Conservation (phyloP, 1,284 basidiomycete species). For the Mycena sp. region DNA sequence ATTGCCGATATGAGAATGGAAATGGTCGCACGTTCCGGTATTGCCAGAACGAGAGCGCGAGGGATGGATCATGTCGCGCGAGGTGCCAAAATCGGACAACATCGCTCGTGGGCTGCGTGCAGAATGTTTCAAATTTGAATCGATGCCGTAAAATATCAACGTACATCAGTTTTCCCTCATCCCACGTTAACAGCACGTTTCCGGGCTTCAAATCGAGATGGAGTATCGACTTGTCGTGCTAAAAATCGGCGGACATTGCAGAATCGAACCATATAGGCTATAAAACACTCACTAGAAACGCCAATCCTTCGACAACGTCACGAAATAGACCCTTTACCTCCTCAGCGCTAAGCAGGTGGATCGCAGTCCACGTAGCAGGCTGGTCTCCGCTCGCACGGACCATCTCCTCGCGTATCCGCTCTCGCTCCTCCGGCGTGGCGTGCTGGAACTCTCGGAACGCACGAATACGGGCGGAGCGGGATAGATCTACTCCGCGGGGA, state of each 20-base stretch:
- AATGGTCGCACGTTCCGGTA: conserved; percentile 79
- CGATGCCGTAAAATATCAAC: conserved; percentile 34
- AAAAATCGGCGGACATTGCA: conserved; percentile 6
- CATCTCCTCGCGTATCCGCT: conserved; percentile 62
- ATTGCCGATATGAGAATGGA: too few relatives aligned
- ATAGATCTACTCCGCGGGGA: conserved; percentile 48
- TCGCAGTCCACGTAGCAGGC: conserved; percentile 63
- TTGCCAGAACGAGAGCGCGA: conserved; percentile 82
- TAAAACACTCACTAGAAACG: conserved; percentile 77
- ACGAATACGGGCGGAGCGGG: conserved; percentile 75
- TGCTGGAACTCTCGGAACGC: conserved; percentile 77
- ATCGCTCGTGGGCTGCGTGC: conserved; percentile 77
- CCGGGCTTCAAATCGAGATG: conserved; percentile 87
- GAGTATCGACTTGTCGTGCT: conserved; percentile 88
- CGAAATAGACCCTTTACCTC: conserved; percentile 82
- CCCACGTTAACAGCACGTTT: conserved; percentile 93
- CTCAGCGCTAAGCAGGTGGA: conserved; percentile 83
- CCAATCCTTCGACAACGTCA: conserved; percentile 82
- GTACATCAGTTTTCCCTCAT: conserved; percentile 85
- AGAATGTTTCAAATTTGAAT: conserved; percentile 1
- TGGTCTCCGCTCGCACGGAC: conserved; percentile 31
- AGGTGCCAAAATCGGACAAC: conserved; percentile 95
- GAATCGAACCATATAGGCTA: neutral
- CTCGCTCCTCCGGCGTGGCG: conserved; percentile 70
- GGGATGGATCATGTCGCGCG: conserved; percentile 84